These are phyloP conservation scores for Mucor saturninus DNA, from an alignment of 371 early-diverging fungal species.

Conservation along the genomic window DNA sequence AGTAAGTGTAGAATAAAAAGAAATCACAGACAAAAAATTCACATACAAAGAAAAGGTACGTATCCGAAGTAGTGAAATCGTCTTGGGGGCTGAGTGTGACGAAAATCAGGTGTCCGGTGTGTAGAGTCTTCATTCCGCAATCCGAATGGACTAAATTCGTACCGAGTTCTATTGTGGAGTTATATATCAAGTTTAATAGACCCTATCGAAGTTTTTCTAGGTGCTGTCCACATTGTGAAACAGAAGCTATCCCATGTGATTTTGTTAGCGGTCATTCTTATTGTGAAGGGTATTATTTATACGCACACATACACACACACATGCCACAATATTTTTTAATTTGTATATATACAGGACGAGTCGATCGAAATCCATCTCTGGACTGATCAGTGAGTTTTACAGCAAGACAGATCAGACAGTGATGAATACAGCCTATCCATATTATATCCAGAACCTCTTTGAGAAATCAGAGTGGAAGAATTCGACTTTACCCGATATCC, in stretches of 20 bases:
- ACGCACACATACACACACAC: neutral
- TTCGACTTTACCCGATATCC: slow-evolving; percentile 31
- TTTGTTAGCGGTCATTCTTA: slow-evolving; percentile 1
- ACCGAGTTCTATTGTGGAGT: slow-evolving; percentile 41
- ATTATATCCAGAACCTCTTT: slow-evolving; percentile 11
- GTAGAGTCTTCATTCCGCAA: slow-evolving; percentile 59
- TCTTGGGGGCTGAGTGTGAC: slow-evolving; percentile 74
- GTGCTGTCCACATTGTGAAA: slow-evolving; percentile 65
- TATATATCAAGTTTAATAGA: slow-evolving; percentile 64
- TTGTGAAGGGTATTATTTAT: slow-evolving; percentile 4
- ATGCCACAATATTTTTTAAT: neutral
- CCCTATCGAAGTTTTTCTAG: slow-evolving; percentile 69
- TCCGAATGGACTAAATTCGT: slow-evolving; percentile 66
- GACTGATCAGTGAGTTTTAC: neutral
- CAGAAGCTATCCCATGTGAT: slow-evolving; percentile 55
- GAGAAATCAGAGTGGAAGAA: slow-evolving; percentile 39
- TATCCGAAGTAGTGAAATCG: slow-evolving; percentile 67
- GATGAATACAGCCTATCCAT: neutral
- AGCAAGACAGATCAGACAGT: neutral
- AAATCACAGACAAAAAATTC: neutral
- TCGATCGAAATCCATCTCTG: neutral
- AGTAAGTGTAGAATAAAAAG: slow-evolving; percentile 37
- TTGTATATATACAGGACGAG: neutral
- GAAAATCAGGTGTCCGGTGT: slow-evolving; percentile 64
- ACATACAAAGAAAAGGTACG: slow-evolving; percentile 48